phyloP scores from a whole-genome alignment of 2,329 filamentous ascomycete genomes.

The Penicillium hordei region DNA sequence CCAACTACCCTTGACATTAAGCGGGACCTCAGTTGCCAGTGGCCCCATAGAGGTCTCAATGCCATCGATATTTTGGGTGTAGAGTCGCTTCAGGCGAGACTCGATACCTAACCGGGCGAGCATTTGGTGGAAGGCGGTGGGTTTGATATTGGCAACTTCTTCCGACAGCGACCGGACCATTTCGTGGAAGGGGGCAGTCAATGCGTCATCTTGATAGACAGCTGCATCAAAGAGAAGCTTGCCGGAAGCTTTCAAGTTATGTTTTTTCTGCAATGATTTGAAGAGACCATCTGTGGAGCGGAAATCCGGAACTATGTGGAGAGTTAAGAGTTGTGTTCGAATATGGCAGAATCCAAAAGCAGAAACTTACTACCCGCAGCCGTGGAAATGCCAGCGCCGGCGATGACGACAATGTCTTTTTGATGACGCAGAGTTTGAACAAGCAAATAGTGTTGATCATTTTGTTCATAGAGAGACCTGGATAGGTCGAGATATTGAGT shows the following conservation, averaged over 20 bases:
- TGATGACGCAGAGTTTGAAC: constrained; percentile 76
- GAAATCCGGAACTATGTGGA: constrained; percentile 79
- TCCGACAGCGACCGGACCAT: constrained; percentile 90
- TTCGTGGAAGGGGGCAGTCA: constrained; percentile 87
- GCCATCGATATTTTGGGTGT: constrained; percentile 96
- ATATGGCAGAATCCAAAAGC: constrained; percentile 16
- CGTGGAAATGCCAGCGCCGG: constrained; percentile 94
- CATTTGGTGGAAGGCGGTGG: constrained; percentile 90
- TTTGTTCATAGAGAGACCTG: constrained; percentile 51
- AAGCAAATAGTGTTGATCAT: constrained; percentile 66
- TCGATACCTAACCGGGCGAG: constrained; percentile 86
- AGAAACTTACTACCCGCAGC: constrained; percentile 77
- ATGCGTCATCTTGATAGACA: constrained; percentile 88
- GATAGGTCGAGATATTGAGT: constrained; percentile 78
- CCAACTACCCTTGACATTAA: constrained; percentile 86
- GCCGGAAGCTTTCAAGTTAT: constrained; percentile 88
- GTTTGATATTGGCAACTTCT: constrained; percentile 72
- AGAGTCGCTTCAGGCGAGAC: constrained; percentile 81
- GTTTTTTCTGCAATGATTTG: constrained; percentile 76
- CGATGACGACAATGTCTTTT: constrained; percentile 95
- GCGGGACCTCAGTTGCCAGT: constrained; percentile 74
- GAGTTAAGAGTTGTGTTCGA: constrained; percentile 15
- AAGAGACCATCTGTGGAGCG: constrained; percentile 90
- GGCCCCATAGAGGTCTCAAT: constrained; percentile 83
- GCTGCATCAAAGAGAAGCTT: constrained; percentile 97